Evolutionary conservation across 495 filamentous ascomycete genomes (phyloP), one percentile per base, ranked within the genome.

Genomic region (Extremus antarcticus): DNA sequence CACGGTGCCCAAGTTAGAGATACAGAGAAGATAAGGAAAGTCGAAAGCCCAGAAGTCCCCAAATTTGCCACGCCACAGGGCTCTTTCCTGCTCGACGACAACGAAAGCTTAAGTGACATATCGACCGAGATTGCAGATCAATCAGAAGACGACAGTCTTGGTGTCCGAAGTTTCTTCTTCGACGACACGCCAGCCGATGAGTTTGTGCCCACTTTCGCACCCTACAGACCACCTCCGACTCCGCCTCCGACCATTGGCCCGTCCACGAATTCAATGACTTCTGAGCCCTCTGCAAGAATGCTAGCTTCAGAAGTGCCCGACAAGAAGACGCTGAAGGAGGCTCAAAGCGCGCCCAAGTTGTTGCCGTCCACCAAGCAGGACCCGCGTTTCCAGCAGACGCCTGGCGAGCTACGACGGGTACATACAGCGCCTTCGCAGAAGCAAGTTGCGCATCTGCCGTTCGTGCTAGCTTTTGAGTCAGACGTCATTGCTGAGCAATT

Each of bases 401-500:
- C 25, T 9, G 21, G 16, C 4, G 53, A 56, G 9, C 35, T 61
- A 3, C 7, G 43, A 35, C 16, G 58, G 20, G 54, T 45, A 0
- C 20, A 40, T 9, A 59, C 61, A 23, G 25, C 43, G 19, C 49
- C 56, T 1, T 29, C 43, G 10, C 25, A 29, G 22, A 47, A 46
- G 20, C 43, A 51, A 7, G n/a, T 54, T 13, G 65, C 73, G 16
- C 94, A 99, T 72, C 70, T 97, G 16, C 91, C 94, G 1, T 99
- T 97, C 65, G 80, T 94, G 43, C 80, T 97, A 17, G 86, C 90
- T 0, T 95, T 92, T 59, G 88, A 94, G 67, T 92, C 90, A 11
- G 85, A 90, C 51, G 73, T 86, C 20, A 76, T 99, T 39, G 92
- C 94, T 7, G 86, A 97, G 68, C 94, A 97, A 67, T 84, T 97